These are phyloP conservation scores for Salix arbutifolia DNA, from an alignment of 345 rosid genomes.

Conservation along the genomic window DNA sequence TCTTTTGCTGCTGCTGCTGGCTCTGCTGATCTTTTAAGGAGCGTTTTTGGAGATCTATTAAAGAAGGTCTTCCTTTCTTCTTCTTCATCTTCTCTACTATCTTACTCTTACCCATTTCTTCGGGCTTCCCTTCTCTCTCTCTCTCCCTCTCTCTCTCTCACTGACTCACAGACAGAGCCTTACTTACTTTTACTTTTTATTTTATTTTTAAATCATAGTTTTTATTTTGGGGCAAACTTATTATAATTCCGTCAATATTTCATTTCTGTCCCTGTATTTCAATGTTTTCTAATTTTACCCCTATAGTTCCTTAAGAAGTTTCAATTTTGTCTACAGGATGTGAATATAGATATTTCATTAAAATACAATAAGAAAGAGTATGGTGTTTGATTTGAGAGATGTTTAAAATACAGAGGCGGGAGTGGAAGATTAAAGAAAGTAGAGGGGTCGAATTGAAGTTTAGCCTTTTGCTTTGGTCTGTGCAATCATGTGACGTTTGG, in stretches of 20 bases:
- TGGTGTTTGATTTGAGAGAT: too few relatives aligned
- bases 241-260: background rate
- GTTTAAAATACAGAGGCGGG: too few relatives aligned
- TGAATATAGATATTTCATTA: too few relatives aligned
- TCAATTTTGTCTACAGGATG: too few relatives aligned
- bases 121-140: constrained; percentile 8
- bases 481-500: too few relatives aligned
- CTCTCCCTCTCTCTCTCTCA: background rate
- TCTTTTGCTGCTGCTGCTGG: background rate
- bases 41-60: constrained; percentile 25
- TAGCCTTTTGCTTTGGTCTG: too few relatives aligned
- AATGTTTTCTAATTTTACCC: background rate
- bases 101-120: constrained; percentile 1
- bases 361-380: too few relatives aligned
- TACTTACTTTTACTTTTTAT: constrained; percentile 1
- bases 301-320: background rate
- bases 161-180: constrained; percentile 26
- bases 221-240: background rate
- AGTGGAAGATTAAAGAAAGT: too few relatives aligned
- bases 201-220: background rate
- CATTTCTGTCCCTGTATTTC: background rate
- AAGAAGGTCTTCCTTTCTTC: constrained; percentile 33
- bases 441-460: too few relatives aligned
- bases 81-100: constrained; percentile 12
- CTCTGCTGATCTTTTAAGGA: constrained; percentile 4